A percentile compares a stretch with the other conserved stretches of the same genome.
Evolutionary conservation across 2,329 filamentous ascomycete genomes (phyloP).

Genomic region (Fusarium illudens): DNA sequence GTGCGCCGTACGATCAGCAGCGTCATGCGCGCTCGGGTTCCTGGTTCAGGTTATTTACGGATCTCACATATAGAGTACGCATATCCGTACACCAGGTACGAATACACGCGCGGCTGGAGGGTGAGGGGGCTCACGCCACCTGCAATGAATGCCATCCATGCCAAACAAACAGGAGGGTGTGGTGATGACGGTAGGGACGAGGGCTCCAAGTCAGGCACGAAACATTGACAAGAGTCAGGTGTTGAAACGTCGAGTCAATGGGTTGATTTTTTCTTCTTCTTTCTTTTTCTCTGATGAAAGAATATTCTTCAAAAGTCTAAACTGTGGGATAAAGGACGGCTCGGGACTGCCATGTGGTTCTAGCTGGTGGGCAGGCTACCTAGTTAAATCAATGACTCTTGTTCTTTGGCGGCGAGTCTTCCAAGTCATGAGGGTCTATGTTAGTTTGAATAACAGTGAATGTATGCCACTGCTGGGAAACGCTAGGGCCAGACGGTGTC

Average conservation of each 20-base stretch:
- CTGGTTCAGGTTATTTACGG: constrained; percentile 12
- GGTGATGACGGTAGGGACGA: constrained; percentile 11
- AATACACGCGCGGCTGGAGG: constrained; percentile 35
- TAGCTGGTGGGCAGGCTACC: neutral
- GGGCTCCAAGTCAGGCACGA: neutral
- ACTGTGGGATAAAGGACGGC: neutral
- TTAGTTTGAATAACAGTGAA: neutral
- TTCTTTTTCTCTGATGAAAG: too few species aligned
- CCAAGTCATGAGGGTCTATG: neutral
- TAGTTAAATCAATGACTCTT: neutral
- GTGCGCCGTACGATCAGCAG: neutral
- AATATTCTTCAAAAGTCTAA: neutral
- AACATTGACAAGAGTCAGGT: neutral
- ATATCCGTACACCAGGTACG: neutral
- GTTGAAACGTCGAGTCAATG: neutral
- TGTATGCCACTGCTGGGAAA: neutral
- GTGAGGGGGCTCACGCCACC: constrained; percentile 11
- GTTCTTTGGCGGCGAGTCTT: neutral
- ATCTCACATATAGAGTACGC: constrained; percentile 12
- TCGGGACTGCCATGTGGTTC: neutral
- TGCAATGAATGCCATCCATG: too few species aligned
- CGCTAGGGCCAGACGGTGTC: constrained; percentile 9
- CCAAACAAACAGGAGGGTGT: constrained; percentile 14
- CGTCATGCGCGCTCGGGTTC: constrained; percentile 9
- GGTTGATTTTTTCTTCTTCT: neutral